Percentiles rank a stretch among this genome's conserved stretches.
These are phyloP conservation scores for Oemleria cerasiformis DNA, from an alignment of 306 rosid species.

Conservation along the genomic window DNA sequence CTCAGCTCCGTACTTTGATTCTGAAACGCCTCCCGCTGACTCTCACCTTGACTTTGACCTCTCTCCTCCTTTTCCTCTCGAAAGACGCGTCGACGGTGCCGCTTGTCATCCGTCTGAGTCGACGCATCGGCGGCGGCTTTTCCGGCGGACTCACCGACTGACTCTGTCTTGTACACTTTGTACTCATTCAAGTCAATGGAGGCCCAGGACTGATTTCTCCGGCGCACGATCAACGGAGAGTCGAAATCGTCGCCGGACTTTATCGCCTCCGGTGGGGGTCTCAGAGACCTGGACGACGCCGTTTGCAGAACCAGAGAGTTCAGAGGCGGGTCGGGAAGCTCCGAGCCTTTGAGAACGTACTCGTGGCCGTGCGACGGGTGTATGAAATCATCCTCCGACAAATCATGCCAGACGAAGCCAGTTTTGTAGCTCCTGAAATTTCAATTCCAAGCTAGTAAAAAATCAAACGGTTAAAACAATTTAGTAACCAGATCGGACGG, in stretches of 20 bases:
- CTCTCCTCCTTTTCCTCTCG: slow-evolving; percentile 26
- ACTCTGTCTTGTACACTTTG: slow-evolving; percentile 81
- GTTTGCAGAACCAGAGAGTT: slow-evolving; percentile 29
- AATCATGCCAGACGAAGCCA: slow-evolving; percentile 97
- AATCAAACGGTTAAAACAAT: not conserved
- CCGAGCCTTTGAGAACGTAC: slow-evolving; percentile 91
- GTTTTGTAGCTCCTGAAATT: slow-evolving; percentile 69
- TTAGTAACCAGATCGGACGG: not conserved
- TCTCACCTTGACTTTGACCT: slow-evolving; percentile 4
- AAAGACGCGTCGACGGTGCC: slow-evolving; percentile 53
- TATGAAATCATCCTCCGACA: slow-evolving; percentile 84
- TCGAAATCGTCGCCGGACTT: slow-evolving; percentile 52
- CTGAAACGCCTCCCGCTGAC: slow-evolving; percentile 4
- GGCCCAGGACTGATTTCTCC: slow-evolving; percentile 92
- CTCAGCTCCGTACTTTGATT: slow-evolving; percentile 65
- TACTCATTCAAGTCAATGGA: slow-evolving; percentile 77
- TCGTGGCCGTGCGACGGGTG: slow-evolving; percentile 86
- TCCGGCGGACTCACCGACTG: slow-evolving; percentile 60
- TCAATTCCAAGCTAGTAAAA: not conserved
- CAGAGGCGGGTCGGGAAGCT: slow-evolving; percentile 49
- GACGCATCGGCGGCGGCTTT: slow-evolving; percentile 78
- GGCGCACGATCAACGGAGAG: slow-evolving; percentile 45
- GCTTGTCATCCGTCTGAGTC: slow-evolving; percentile 88
- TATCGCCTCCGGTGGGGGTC: slow-evolving; percentile 46
- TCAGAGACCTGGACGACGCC: slow-evolving; percentile 49